These are phyloP conservation scores for Sporothrix variecibatus DNA, from an alignment of 2,329 filamentous ascomycete genomes.

Conservation along the genomic window DNA sequence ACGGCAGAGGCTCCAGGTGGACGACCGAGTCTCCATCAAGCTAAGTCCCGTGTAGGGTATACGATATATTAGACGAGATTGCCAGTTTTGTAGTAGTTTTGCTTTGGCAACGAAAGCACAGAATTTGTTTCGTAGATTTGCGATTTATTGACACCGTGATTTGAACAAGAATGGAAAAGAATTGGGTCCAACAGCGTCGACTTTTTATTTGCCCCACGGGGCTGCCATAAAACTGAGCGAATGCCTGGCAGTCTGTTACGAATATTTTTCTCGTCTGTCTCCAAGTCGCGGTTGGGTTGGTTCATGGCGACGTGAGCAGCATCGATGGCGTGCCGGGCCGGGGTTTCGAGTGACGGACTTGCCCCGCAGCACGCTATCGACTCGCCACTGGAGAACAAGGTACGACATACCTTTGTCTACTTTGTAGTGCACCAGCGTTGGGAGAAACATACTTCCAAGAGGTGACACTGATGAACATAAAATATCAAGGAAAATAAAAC, in stretches of 20 bases:
- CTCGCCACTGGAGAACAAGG: not conserved
- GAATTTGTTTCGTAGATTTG: not conserved
- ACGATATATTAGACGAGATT: not conserved
- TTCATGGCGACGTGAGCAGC: not conserved
- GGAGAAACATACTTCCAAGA: not conserved
- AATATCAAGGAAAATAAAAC: not conserved
- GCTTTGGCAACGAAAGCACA: not conserved
- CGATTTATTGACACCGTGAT: not conserved
- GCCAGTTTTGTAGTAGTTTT: not conserved
- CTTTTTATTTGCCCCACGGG: not conserved
- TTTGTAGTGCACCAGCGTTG: not conserved
- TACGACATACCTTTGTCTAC: not conserved
- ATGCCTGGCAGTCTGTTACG: not conserved
- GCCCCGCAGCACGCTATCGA: constrained; percentile 16
- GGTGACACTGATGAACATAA: no score
- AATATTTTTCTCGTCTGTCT: not conserved
- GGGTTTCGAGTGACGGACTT: not conserved
- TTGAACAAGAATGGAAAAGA: not conserved
- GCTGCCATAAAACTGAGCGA: not conserved
- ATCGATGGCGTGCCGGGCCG: constrained; percentile 13
- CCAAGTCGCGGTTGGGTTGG: not conserved
- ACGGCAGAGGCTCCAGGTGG: not conserved
- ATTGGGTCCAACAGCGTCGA: not conserved
- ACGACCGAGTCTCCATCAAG: not conserved
- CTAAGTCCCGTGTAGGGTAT: not conserved